Conservation (phyloP, 2,329 filamentous ascomycete genomes). For the Sporothrix brasiliensis region DNA sequence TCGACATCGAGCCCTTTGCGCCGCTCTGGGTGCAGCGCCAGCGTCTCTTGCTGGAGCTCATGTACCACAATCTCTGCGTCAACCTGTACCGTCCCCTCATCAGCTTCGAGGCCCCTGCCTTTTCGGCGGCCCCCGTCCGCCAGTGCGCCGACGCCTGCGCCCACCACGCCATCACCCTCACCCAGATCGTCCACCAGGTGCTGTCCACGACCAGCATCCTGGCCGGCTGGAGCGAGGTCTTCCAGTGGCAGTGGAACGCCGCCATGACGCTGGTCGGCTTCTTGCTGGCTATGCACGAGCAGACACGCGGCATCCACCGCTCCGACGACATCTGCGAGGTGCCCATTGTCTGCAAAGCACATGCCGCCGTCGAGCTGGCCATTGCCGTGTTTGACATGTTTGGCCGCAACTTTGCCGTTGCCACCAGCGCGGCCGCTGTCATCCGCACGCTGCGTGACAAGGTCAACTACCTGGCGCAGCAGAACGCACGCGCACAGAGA, state of each 20-base stretch:
- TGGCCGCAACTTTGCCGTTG: conserved; percentile 21
- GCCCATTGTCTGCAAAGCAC: neutral
- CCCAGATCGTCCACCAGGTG: conserved; percentile 23
- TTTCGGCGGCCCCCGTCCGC: neutral
- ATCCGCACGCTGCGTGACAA: conserved; percentile 21
- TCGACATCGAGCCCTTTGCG: conserved; percentile 24
- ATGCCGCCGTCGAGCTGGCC: neutral
- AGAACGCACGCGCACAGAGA: neutral
- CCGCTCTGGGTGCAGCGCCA: conserved; percentile 25
- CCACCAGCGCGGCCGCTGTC: conserved; percentile 8
- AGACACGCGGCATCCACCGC: neutral
- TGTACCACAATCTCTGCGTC: conserved; percentile 25
- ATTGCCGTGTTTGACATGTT: conserved; percentile 22
- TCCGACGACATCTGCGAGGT: neutral
- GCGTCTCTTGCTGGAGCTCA: conserved; percentile 3
- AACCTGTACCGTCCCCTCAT: conserved; percentile 27
- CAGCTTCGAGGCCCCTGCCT: conserved; percentile 1
- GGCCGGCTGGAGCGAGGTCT: conserved; percentile 21
- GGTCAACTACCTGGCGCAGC: conserved; percentile 9
- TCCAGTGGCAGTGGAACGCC: conserved; percentile 28
- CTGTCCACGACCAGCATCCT: conserved; percentile 9
- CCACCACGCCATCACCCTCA: conserved; percentile 21
- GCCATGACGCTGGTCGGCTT: conserved; percentile 19
- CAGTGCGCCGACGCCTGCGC: conserved; percentile 17
- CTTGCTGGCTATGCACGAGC: conserved; percentile 1